phyloP scores from a whole-genome alignment of 306 rosid genomes.

The Trifolium dubium region DNA sequence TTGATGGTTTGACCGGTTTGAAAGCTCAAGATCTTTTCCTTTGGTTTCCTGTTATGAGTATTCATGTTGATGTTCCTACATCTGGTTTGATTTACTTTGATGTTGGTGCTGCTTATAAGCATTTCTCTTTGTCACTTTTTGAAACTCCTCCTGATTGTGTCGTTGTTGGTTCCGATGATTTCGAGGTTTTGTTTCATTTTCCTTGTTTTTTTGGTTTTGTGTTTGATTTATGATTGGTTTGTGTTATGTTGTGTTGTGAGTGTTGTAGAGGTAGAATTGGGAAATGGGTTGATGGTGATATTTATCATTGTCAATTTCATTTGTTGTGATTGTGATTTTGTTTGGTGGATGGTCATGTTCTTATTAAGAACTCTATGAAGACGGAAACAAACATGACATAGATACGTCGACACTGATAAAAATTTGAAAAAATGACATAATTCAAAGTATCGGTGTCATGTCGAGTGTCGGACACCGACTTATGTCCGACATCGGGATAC shows the following conservation, averaged over 20 bases:
- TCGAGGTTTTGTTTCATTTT: constrained; percentile 41
- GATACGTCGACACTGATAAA: too few relatives aligned
- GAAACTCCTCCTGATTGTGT: constrained; percentile 80
- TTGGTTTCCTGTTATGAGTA: constrained; percentile 79
- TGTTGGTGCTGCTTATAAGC: constrained; percentile 75
- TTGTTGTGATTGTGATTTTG: constrained; percentile 14
- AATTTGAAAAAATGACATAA: background rate
- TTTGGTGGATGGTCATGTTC: constrained; percentile 37
- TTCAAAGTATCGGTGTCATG: too few relatives aligned
- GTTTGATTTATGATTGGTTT: constrained; percentile 18
- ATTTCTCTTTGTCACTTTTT: constrained; percentile 75
- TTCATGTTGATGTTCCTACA: constrained; percentile 82
- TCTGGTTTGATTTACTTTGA: constrained; percentile 84
- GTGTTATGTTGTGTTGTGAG: constrained; percentile 1
- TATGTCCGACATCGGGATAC: too few relatives aligned
- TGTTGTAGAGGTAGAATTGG: background rate
- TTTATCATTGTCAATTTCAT: constrained; percentile 26
- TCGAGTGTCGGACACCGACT: too few relatives aligned
- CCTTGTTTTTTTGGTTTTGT: background rate
- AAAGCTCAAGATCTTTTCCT: constrained; percentile 84
- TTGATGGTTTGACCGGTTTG: constrained; percentile 65
- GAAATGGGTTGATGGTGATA: constrained; percentile 12
- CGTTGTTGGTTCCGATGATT: constrained; percentile 43
- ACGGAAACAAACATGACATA: too few relatives aligned
- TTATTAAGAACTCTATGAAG: background rate